A percentile compares a stretch with the other conserved stretches of the same genome.
Evolutionary conservation across 2,329 filamentous ascomycete species (phyloP).

Genomic region (Pseudopyricularia javanii): DNA sequence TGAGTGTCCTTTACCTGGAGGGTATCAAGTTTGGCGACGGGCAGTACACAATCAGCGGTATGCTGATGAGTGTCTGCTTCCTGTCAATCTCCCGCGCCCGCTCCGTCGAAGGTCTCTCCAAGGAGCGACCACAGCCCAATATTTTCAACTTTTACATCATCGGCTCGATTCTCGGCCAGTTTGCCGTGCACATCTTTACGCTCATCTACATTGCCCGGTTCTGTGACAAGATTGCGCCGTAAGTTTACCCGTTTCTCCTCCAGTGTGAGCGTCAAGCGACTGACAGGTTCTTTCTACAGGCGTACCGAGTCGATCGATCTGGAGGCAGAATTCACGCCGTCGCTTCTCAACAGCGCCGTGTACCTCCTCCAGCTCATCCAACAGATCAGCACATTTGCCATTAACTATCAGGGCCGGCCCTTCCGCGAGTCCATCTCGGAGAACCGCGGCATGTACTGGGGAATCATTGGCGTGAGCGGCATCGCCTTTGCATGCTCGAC

Average conservation of each 20-base stretch:
- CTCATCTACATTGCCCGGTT: constrained; percentile 88
- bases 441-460: constrained; percentile 97
- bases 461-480: constrained; percentile 76
- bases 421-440: constrained; percentile 94
- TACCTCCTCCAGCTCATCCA: constrained; percentile 97
- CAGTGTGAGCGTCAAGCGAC: not conserved
- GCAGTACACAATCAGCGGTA: constrained; percentile 96
- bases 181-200: constrained; percentile 87
- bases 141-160: constrained; percentile 99
- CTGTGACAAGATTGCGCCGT: constrained; percentile 78
- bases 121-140: constrained; percentile 94
- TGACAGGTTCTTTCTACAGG: constrained; percentile 14
- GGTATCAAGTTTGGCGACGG: constrained; percentile 99
- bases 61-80: constrained; percentile 99
- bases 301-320: constrained; percentile 60
- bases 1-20: constrained; percentile 91
- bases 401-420: constrained; percentile 97
- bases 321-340: constrained; percentile 88
- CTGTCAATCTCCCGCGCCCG: constrained; percentile 95
- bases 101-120: constrained; percentile 88
- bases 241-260: constrained; percentile 31
- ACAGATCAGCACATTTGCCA: constrained; percentile 96
- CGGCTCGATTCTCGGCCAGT: constrained; percentile 91
- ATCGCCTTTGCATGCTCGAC: constrained; percentile 92
- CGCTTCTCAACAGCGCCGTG: constrained; percentile 89